Conservation (phyloP, 192 early-diverging fungal species). For the Backusella psychrophila region DNA sequence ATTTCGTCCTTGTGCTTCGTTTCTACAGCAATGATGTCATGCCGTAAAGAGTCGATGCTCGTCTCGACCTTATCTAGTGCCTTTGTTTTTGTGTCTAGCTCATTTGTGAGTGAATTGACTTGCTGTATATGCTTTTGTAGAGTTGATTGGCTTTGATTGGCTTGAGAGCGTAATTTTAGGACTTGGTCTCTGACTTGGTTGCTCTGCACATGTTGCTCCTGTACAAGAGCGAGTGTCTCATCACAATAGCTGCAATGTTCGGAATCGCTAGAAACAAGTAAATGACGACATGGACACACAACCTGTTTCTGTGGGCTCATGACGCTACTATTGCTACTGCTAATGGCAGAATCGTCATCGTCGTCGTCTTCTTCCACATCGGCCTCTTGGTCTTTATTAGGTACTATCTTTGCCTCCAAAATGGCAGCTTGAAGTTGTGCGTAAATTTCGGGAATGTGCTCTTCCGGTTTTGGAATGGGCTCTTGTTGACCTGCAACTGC, state of each 20-base stretch:
- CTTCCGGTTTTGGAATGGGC: neutral
- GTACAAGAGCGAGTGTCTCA: neutral
- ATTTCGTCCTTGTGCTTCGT: constrained; percentile 77
- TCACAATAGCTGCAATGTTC: constrained; percentile 13
- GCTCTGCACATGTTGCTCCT: neutral
- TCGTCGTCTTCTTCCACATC: neutral
- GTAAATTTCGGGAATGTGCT: neutral
- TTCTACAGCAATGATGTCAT: constrained; percentile 61
- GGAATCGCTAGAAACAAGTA: neutral
- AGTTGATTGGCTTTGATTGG: neutral
- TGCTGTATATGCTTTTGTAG: neutral
- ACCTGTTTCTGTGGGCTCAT: neutral
- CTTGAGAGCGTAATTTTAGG: neutral
- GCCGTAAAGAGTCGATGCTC: constrained; percentile 34
- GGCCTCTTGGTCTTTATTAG: neutral
- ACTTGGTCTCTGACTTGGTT: neutral
- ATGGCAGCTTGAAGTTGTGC: constrained; percentile 1
- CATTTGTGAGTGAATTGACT: neutral
- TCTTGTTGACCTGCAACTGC: constrained; percentile 13
- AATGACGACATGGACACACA: constrained; percentile 9
- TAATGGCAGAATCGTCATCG: neutral
- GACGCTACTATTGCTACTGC: constrained; percentile 3
- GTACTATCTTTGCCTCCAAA: neutral
- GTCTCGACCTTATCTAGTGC: neutral
- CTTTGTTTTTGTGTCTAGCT: neutral